Percentiles rank a stretch among this genome's conserved stretches.
Conservation (phyloP, 208 protist species). For the Wallacemonas sp. region DNA sequence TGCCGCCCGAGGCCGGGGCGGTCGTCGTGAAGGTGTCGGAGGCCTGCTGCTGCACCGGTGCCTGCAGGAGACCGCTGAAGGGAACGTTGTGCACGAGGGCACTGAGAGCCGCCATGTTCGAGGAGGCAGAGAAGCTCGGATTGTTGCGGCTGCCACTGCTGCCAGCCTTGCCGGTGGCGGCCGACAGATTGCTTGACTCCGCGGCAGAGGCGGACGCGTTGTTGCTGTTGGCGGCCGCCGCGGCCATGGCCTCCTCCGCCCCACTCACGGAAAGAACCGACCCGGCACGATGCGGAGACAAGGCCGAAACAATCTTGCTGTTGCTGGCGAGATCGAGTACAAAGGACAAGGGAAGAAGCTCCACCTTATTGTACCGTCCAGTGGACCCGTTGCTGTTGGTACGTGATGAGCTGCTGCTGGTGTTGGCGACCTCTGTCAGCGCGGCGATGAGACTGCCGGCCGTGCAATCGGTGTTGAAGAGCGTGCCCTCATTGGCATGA, state of each 20-base stretch:
- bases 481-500: constrained; percentile 41
- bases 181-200: no score
- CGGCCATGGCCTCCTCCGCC: background rate
- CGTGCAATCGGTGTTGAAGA: constrained; percentile 66
- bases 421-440: constrained; percentile 44
- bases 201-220: no score
- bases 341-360: constrained; percentile 55
- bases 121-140: constrained; percentile 6
- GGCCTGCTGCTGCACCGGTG: constrained; percentile 22
- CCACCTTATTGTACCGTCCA: constrained; percentile 38
- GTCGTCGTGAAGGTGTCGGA: background rate
- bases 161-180: background rate
- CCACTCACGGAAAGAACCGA: background rate
- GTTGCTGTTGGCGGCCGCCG: background rate
- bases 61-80: constrained; percentile 17
- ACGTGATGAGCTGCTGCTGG: constrained; percentile 14
- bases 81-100: constrained; percentile 24
- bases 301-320: constrained; percentile 20
- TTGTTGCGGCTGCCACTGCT: background rate
- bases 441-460: constrained; percentile 39
- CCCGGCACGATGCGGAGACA: background rate
- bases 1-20: background rate
- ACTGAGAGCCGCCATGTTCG: constrained; percentile 8
- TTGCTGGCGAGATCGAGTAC: constrained; percentile 47
- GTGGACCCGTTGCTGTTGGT: background rate